A percentile compares a stretch with the other conserved stretches of the same genome.
Evolutionary conservation across 225 moss, liverwort and hornwort genomes (phyloP).

Genomic region (Bryum argenteum): DNA sequence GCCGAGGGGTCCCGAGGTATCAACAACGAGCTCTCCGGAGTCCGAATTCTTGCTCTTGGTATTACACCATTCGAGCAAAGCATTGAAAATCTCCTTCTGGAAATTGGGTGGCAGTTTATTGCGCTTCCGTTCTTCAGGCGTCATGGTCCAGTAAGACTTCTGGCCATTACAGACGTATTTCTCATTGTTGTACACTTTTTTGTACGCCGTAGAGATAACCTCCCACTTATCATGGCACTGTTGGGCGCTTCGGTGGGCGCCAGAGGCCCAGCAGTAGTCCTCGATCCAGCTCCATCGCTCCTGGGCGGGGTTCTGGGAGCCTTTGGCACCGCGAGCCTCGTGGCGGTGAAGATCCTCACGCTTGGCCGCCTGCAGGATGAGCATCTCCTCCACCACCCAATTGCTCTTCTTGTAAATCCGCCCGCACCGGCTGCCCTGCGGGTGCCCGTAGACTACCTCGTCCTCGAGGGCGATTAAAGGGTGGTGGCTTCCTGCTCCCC

Average conservation of each 20-base stretch:
- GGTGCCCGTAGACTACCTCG: constrained; percentile 56
- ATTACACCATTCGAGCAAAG: constrained; percentile 75
- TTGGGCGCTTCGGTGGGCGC: constrained; percentile 69
- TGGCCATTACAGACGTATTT: constrained; percentile 55
- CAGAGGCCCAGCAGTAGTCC: constrained; percentile 70
- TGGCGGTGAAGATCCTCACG: constrained; percentile 70
- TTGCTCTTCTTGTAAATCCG: constrained; percentile 77
- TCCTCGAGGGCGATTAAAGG: constrained; percentile 45
- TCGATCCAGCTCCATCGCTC: constrained; percentile 88
- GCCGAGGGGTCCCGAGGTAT: constrained; percentile 55
- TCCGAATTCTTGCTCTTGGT: constrained; percentile 62
- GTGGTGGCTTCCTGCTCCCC: constrained; percentile 36
- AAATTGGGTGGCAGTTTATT: constrained; percentile 71
- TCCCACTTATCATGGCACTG: constrained; percentile 94
- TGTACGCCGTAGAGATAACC: constrained; percentile 69
- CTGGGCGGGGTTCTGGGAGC: constrained; percentile 59
- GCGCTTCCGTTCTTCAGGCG: constrained; percentile 70
- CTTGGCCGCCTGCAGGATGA: constrained; percentile 73
- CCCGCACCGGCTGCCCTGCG: constrained; percentile 55
- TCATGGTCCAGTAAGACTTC: constrained; percentile 76
- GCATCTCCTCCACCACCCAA: constrained; percentile 78
- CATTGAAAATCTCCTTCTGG: constrained; percentile 65
- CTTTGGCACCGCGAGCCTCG: constrained; percentile 47
- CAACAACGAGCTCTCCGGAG: constrained; percentile 69
- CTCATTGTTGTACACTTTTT: constrained; percentile 73